Evolutionary conservation across 176 grass and related monocot genomes (phyloP).

Genomic region (Echinochloa phyllopogon): DNA sequence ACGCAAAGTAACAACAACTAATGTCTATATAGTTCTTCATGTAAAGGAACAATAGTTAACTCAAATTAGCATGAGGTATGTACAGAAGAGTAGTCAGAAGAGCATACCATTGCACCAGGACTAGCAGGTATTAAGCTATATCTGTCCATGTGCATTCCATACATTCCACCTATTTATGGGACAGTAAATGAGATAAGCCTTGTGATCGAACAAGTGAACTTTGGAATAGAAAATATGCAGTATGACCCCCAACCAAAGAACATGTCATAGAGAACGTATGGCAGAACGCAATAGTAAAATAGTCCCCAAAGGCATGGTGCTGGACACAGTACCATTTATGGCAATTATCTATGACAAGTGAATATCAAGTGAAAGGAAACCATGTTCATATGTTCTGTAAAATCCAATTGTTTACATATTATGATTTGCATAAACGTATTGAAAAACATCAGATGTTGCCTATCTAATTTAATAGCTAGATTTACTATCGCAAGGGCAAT

Average conservation of each 20-base stretch:
- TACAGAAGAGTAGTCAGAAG: neutral
- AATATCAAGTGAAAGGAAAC: neutral
- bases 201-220: neutral
- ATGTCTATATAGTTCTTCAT: neutral
- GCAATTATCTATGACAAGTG: neutral
- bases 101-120: constrained; percentile 69
- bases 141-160: constrained; percentile 77
- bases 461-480: neutral
- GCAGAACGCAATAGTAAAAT: neutral
- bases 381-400: neutral
- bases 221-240: neutral
- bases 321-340: constrained; percentile 1
- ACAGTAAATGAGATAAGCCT: constrained; percentile 21
- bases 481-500: neutral
- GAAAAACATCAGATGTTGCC: neutral
- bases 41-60: neutral
- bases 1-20: neutral
- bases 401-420: neutral
- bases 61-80: neutral
- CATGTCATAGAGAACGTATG: neutral
- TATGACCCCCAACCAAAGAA: constrained; percentile 4
- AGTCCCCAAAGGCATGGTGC: neutral
- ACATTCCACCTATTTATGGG: constrained; percentile 71
- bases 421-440: neutral
- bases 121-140: constrained; percentile 62